Base-by-base conservation (phyloP, 352 stramenopile species). In the Pythium myriotylum region DNA sequence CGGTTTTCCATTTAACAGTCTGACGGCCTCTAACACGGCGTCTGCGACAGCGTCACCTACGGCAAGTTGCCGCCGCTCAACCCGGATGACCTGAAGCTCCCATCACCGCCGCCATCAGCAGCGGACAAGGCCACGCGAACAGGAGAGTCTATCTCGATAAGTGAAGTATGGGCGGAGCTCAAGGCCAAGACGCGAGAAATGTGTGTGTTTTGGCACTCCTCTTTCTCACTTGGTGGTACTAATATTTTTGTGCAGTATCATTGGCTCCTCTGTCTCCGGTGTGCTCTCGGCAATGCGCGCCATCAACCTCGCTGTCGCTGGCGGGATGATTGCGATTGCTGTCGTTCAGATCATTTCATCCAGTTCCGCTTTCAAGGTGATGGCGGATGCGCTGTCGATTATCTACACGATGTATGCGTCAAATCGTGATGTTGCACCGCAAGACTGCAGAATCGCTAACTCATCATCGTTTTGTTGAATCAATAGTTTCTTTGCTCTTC, bases 91-190 rank as follows among this genome's bases (percentile, higher is more conserved):
- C 70, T 95, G 49, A 93, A 93, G 74, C 68, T 91, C 14, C 86
- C 86, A 33, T 78, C 84, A 43, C 84, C 86, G 7, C 80, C 86
- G 2, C 86, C 86, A 41, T 92, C 84, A 13, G 83, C 81, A 4
- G 86, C 86, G 3, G 77, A 87, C 22, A 93, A 92, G 67, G 69
- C 83, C 14, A 89, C 83, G 13, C 67, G 80, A 47, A 73, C 69
- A 26, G 65, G 70, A 20, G 79, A 92, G 45, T 73, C 81, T 24
- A 93, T 95, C 62, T 92, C 86, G 19, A 77, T 95, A 46, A 59
- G 81, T 42, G 86, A 95, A 67, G 79, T 95, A n/a, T 95, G 84
- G 82, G 76, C 79, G 32, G 86, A 95, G 62, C 70, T 95, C 50
- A 93, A 93, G 74, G 67, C 76, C 54, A 95, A 93, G 68, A 84